Percentiles rank a stretch among this genome's conserved stretches.
Conservation (phyloP, 2,329 filamentous ascomycete species). For the Hansfordia pulvinata region DNA sequence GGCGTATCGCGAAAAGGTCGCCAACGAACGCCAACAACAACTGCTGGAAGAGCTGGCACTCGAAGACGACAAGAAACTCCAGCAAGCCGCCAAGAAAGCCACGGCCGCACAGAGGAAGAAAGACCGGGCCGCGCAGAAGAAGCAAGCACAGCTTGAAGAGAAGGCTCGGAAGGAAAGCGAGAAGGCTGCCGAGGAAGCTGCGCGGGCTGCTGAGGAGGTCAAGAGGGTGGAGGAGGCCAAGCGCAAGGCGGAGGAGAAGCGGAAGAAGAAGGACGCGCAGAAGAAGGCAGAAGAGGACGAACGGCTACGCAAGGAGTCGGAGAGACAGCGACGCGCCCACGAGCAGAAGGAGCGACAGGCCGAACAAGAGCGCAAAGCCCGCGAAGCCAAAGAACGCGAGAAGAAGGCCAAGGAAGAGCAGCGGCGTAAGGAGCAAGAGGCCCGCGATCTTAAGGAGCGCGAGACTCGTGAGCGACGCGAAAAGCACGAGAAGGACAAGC, state of each 20-base stretch:
- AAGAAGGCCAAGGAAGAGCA: constrained; percentile 78
- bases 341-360: constrained; percentile 79
- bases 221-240: constrained; percentile 70
- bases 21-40: constrained; percentile 79
- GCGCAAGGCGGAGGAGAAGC: constrained; percentile 75
- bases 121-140: constrained; percentile 82
- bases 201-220: constrained; percentile 60
- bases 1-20: constrained; percentile 96
- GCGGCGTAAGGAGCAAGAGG: constrained; percentile 65
- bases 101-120: constrained; percentile 92
- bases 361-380: constrained; percentile 72
- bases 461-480: constrained; percentile 45
- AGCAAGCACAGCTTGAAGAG: constrained; percentile 80
- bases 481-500: constrained; percentile 43
- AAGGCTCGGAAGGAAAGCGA: constrained; percentile 79
- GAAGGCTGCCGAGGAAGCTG: constrained; percentile 75
- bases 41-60: constrained; percentile 85
- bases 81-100: constrained; percentile 83
- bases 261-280: constrained; percentile 81
- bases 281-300: constrained; percentile 87
- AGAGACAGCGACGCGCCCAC: constrained; percentile 63
- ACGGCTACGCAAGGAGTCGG: constrained; percentile 68
- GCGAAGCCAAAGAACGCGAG: constrained; percentile 66
- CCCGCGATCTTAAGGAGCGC: constrained; percentile 54
- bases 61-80: constrained; percentile 60